Evolutionary conservation across 805 yeast genomes (phyloP).

Genomic region (Candida ulmi): DNA sequence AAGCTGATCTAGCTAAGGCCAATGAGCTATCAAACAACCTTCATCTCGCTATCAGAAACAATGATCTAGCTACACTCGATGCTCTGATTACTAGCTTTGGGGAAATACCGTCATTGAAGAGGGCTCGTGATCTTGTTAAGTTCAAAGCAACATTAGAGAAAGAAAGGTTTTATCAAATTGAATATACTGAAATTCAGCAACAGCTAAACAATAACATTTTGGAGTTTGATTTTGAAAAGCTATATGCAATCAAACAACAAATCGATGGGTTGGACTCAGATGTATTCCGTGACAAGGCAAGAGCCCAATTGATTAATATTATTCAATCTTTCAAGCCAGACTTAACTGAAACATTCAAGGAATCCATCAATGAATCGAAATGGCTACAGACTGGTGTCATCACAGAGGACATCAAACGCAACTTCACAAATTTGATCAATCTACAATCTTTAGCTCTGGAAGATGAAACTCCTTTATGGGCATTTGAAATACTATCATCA

Average conservation of each 20-base stretch:
- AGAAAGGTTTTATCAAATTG: slow-evolving; percentile 2
- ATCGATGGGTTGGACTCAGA: slow-evolving; percentile 3
- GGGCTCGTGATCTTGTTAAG: slow-evolving; percentile 10
- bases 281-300: background rate
- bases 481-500: slow-evolving; percentile 37
- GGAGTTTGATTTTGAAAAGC: slow-evolving; percentile 10
- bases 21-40: background rate
- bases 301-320: slow-evolving; percentile 4
- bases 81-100: slow-evolving; percentile 19
- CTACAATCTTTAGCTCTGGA: slow-evolving; percentile 11
- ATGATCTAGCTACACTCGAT: slow-evolving; percentile 15
- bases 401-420: background rate
- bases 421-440: slow-evolving; percentile 11
- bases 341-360: slow-evolving; percentile 4
- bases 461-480: slow-evolving; percentile 39
- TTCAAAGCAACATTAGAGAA: slow-evolving; percentile 4
- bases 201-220: slow-evolving; percentile 2
- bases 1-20: slow-evolving; percentile 13
- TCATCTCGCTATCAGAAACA: slow-evolving; percentile 10
- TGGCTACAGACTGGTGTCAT: slow-evolving; percentile 13
- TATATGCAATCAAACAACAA: slow-evolving; percentile 6
- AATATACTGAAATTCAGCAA: slow-evolving; percentile 5
- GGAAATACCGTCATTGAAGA: slow-evolving; percentile 10
- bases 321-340: slow-evolving; percentile 10
- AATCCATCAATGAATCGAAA: slow-evolving; percentile 7